Evolutionary conservation across 129 eudicot species (phyloP), one percentile per base, ranked within the genome.

Genomic region (Arctium minus): DNA sequence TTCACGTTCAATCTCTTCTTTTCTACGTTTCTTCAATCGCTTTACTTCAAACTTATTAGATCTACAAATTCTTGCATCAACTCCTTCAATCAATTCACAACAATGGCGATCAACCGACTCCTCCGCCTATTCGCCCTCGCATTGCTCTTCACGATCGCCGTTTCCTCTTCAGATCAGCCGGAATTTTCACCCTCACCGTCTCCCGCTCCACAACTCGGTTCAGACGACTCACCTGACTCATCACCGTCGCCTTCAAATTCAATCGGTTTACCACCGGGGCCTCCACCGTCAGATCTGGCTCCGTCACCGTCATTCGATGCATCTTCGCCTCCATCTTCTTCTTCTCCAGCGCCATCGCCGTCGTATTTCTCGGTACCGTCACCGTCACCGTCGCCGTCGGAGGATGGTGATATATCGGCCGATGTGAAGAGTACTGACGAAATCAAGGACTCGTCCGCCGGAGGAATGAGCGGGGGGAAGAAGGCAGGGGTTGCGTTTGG

Each of bases 401-500:
- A 75, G 27, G 86, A 70, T 64, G 33, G 87, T 74, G 80, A 81
- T n/a, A 72, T 39, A 4, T 0, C 80, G 3, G 68, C 10, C 3
- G 80, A 36, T 40, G 33, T 27, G 62, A 80, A 67, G 71, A 68
- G 29, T 67, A 60, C 1, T 5, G 78, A 73, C 1, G 74, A 75
- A 5, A 71, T 17, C 27, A 46, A 72, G 37, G 80, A 81, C 18
- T 75, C 85, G 79, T 36, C 84, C 1, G 62, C 83, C 11, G 75
- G 80, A 1, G 93, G 96, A 3, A 73, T 87, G 91, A 89, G 82
- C 27, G 86, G 85, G 0, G 96, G 92, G 29, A 84, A 89, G 79
- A 92, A 92, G 80, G 90, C 82, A 2, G 96, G 93, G 1, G 73
- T 89, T 35, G 93, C 90, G 6, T 18, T 92, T 12, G 96, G 91